A percentile compares a stretch with the other conserved stretches of the same genome.
Evolutionary conservation across 352 stramenopile species (phyloP).

Genomic region (Phytophthora citricola): DNA sequence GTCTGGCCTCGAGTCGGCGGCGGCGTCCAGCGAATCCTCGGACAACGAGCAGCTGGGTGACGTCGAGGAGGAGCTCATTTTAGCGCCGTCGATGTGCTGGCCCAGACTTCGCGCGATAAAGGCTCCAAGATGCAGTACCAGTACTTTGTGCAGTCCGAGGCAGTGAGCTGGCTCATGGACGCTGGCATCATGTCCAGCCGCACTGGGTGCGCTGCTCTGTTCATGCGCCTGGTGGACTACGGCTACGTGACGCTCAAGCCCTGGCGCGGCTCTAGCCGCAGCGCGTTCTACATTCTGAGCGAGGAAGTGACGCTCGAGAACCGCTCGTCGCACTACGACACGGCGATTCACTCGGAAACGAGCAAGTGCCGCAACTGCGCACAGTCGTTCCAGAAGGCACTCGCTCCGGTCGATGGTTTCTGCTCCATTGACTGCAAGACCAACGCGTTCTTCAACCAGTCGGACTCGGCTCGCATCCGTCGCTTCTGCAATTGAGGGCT

Average conservation of each 20-base stretch:
- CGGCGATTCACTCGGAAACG: constrained; percentile 76
- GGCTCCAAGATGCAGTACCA: constrained; percentile 80
- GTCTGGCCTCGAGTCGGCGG: constrained; percentile 34
- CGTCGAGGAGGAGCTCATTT: constrained; percentile 67
- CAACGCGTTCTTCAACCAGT: constrained; percentile 76
- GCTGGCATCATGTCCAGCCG: constrained; percentile 68
- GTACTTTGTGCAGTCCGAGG: constrained; percentile 87
- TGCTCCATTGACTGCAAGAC: constrained; percentile 91
- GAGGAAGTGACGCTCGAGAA: constrained; percentile 65
- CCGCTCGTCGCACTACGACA: constrained; percentile 70
- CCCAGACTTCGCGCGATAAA: constrained; percentile 70
- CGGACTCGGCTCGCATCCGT: constrained; percentile 69
- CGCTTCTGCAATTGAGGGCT: constrained; percentile 54
- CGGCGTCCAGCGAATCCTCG: constrained; percentile 47
- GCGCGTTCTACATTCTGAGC: constrained; percentile 75
- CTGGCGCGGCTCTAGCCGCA: constrained; percentile 51
- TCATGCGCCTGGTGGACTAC: constrained; percentile 71
- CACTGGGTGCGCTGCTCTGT: constrained; percentile 56
- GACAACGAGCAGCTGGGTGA: constrained; percentile 65
- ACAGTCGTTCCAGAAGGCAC: constrained; percentile 70
- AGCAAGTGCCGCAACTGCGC: constrained; percentile 85
- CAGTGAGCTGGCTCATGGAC: constrained; percentile 85
- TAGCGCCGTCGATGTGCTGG: constrained; percentile 69
- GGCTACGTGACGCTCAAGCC: constrained; percentile 78
- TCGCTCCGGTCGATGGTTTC: constrained; percentile 73